Evolutionary conservation across 225 moss, liverwort and hornwort species (phyloP), one percentile per base, ranked within the genome.

Genomic region (Thuidium tamariscinum): DNA sequence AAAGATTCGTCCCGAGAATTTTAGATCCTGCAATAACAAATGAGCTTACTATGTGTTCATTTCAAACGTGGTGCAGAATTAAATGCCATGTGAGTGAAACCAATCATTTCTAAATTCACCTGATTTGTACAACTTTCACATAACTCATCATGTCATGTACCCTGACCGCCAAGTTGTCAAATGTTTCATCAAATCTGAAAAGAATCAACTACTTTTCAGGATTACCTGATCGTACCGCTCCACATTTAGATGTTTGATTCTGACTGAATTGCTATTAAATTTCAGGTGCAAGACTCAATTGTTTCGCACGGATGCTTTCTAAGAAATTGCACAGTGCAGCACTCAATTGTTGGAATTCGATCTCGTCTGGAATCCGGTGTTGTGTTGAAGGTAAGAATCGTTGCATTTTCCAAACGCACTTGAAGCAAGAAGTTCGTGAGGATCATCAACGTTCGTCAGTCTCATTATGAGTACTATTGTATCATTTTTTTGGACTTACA

Each of bases 241-340:
- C 30, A 54, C 25, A 36, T 46, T 46, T 46, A 13, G 21, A 20
- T 74, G 10, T 23, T 22, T 5, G 8, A 66, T 39, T 60, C 37
- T 84, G 36, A 78, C 29, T 69, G 69, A 48, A 18, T 19, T 41
- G 5, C 9, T 34, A 51, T 81, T 61, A 23, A n/a, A 37, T 34
- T 41, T 71, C 91, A 98, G 98, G 89, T 98, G 7, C 83, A 90
- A 61, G 94, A 99, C 76, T 94, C 98, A 1, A 99, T 99, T 42
- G 80, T 99, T 16, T 99, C 98, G 10, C 98, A 99, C 81, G 97
- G 98, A 73, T 99, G 97, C 80, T 93, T 99, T 74, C 54, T 99
- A 10, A 89, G 95, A 60, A 82, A 86, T 10, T 99, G 98, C 79
- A 91, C 89, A 70, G 94, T 99, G 78, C 88, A 95, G 81, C 98